These are phyloP conservation scores for Solanum rostratum DNA, from an alignment of 257 asterid genomes.

Conservation along the genomic window DNA sequence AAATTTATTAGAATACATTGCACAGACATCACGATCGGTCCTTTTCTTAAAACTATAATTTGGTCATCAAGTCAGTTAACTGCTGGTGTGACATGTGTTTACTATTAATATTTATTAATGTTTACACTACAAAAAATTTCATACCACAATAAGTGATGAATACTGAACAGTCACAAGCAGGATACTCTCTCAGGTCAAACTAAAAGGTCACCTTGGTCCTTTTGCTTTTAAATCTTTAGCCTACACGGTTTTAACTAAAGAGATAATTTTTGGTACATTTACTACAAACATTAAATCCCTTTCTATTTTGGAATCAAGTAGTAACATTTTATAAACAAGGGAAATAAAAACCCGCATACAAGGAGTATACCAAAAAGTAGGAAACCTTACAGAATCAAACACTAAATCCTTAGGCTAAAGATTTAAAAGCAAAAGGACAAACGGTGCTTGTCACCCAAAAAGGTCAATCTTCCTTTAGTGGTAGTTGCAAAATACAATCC, in stretches of 20 bases:
- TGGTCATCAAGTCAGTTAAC: background rate
- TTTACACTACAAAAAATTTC: background rate
- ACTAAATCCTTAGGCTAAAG: background rate
- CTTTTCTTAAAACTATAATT: background rate
- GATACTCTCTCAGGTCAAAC: background rate
- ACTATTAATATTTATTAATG: background rate
- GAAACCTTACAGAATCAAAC: too few species aligned
- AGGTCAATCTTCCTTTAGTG: background rate
- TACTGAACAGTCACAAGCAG: background rate
- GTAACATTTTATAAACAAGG: too few species aligned
- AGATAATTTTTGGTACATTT: background rate
- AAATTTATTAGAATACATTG: background rate
- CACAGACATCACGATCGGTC: background rate
- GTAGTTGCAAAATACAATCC: background rate
- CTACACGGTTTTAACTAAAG: background rate
- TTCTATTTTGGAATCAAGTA: too few species aligned
- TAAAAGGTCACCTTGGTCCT: background rate
- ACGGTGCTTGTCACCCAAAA: background rate
- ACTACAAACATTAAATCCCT: too few species aligned
- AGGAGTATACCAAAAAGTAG: too few species aligned
- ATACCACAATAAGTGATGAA: background rate
- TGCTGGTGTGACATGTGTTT: background rate
- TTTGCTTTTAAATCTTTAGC: background rate
- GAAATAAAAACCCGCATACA: too few species aligned
- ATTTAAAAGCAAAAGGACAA: background rate